Percentiles rank a stretch among this genome's conserved stretches.
Evolutionary conservation across 2,329 filamentous ascomycete genomes (phyloP).

Genomic region (Arthrobotrys sinensis): DNA sequence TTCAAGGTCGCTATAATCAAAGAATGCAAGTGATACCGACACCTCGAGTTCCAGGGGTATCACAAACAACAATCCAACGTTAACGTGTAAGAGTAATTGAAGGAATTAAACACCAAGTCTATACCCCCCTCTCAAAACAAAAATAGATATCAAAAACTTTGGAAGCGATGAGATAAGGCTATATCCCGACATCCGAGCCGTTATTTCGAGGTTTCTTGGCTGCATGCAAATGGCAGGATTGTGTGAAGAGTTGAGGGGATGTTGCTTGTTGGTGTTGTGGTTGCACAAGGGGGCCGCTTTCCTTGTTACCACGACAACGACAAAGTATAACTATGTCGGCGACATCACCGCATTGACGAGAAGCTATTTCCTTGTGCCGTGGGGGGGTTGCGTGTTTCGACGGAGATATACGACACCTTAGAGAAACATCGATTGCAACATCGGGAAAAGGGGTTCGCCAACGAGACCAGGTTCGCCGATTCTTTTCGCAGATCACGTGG

Average conservation of each 20-base stretch:
- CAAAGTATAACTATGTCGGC: not conserved
- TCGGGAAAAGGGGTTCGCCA: not conserved
- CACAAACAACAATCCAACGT: too few species aligned
- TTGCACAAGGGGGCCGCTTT: not conserved
- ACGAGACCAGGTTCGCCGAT: too few species aligned
- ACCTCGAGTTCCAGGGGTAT: too few species aligned
- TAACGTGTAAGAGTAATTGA: not conserved
- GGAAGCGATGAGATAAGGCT: conserved; percentile 32
- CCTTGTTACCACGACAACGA: conserved; percentile 21
- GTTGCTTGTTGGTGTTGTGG: conserved; percentile 2
- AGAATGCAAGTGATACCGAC: too few species aligned
- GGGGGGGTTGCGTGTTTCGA: not conserved
- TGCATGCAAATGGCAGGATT: conserved; percentile 1
- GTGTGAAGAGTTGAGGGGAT: not conserved
- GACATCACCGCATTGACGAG: not conserved
- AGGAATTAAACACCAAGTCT: not conserved
- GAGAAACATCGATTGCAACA: too few species aligned
- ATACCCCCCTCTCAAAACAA: not conserved
- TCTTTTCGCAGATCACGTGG: not conserved
- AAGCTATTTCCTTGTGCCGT: not conserved
- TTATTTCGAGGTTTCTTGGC: conserved; percentile 17
- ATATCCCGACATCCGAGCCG: not conserved
- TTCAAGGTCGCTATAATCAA: too few species aligned
- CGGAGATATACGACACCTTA: not conserved
- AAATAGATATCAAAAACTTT: conserved; percentile 4